Evolutionary conservation across 371 early-diverging fungal genomes (phyloP), one percentile per base, ranked within the genome.

Genomic region (Rhizopus sp.): DNA sequence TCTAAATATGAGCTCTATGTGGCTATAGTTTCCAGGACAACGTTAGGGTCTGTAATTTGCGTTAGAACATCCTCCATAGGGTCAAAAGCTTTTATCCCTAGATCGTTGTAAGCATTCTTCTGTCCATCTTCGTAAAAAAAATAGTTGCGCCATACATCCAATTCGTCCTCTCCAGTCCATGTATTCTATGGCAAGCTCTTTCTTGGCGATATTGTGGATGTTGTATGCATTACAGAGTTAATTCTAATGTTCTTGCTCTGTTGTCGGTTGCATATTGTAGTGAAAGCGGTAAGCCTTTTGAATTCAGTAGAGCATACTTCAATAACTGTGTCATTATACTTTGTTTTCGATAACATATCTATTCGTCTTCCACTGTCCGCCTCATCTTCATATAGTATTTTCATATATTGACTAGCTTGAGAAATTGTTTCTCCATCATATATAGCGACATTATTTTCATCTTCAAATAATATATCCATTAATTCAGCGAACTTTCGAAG

Each of bases 241-340:
- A 54, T 60, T 60, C 60, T 60, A 50, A 60, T 60, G 54, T 54
- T 60, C 53, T 60, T 60, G 48, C 60, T 54, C 54, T 60, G 54
- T 53, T 60, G 48, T 53, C 47, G 53, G 49, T 54, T 59, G 51
- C 58, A 50, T 7, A 44, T 51, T 50, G 50, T 50, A 50, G 58
- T 49, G 49, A 50, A 57, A 57, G 57, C 50, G 57, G 48, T 49
- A 40, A 48, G 50, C 50, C 41, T 49, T 56, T 57, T 57, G 50
- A 57, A 57, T 50, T 57, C 50, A 42, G 57, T 50, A 42, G 57
- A 57, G 50, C 57, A 57, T 50, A 57, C 44, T 57, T 57, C 57
- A 50, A 57, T 40, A 34, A 50, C 57, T 50, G 57, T 57, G 44
- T 50, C 50, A 57, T 50, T 57, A 57, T 50, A 57, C 50, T 57